phyloP scores from a whole-genome alignment of 768 basidiomycete genomes.

The Artomyces pyxidatus region DNA sequence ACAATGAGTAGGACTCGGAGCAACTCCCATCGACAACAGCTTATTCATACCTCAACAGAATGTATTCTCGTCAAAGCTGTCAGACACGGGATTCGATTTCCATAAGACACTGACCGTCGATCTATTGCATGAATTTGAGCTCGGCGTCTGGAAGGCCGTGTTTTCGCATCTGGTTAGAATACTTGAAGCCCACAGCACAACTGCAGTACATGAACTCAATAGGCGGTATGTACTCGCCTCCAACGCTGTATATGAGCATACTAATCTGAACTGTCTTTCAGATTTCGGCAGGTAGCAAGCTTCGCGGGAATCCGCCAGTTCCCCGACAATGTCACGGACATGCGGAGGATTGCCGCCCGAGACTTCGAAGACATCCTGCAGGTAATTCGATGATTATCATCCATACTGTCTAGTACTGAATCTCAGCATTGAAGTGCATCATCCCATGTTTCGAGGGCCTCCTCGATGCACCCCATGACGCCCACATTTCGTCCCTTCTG shows the following conservation, averaged over 20 bases:
- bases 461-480: constrained; percentile 19
- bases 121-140: constrained; percentile 25
- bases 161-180: constrained; percentile 24
- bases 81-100: constrained; percentile 16
- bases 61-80: not conserved
- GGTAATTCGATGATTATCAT: constrained; percentile 2
- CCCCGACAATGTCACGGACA: constrained; percentile 14
- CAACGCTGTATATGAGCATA: no score
- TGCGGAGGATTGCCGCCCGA: constrained; percentile 19
- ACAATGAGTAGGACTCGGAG: constrained; percentile 23
- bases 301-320: constrained; percentile 22
- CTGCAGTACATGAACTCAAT: constrained; percentile 12
- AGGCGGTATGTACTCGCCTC: not conserved
- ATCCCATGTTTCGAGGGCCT: constrained; percentile 29
- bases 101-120: constrained; percentile 21
- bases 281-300: constrained; percentile 15
- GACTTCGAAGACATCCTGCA: constrained; percentile 24
- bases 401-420: not conserved
- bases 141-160: constrained; percentile 25
- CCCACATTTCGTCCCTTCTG: constrained; percentile 13
- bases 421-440: constrained; percentile 22
- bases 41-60: no score
- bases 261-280: not conserved
- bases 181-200: constrained; percentile 4
- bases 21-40: no score